Evolutionary conservation across 805 yeast genomes (phyloP).

Genomic region (Peterozyma xylosa): DNA sequence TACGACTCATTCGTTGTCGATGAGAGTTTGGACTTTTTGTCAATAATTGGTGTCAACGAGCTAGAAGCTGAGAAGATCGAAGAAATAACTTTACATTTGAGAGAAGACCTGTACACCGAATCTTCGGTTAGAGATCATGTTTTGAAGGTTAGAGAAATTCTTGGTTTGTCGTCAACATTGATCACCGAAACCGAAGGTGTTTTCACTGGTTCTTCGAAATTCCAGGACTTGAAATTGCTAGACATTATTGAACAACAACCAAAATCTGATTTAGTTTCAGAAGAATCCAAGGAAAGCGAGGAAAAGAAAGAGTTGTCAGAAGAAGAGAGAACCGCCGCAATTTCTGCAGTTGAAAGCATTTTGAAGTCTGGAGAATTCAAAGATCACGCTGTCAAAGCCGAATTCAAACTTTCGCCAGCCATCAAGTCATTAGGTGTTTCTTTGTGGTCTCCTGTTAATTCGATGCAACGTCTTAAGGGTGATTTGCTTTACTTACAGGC

Average conservation of each 20-base stretch:
- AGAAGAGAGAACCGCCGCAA: conserved; percentile 21
- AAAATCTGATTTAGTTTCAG: conserved; percentile 8
- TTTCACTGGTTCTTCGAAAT: conserved; percentile 44
- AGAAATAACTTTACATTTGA: conserved; percentile 34
- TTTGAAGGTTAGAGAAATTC: conserved; percentile 51
- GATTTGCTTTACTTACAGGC: conserved; percentile 72
- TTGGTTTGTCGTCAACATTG: conserved; percentile 42
- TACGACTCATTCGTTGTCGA: conserved; percentile 26
- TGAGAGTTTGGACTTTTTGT: conserved; percentile 15
- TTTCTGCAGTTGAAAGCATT: conserved; percentile 13
- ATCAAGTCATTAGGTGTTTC: conserved; percentile 54
- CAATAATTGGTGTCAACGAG: conserved; percentile 20
- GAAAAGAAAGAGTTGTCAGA: conserved; percentile 17
- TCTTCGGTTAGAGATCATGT: conserved; percentile 57
- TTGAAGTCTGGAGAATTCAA: conserved; percentile 8
- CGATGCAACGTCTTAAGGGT: conserved; percentile 55
- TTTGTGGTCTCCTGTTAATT: conserved; percentile 82
- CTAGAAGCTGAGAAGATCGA: conserved; percentile 17
- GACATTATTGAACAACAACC: conserved; percentile 15
- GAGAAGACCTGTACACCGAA: conserved; percentile 52
- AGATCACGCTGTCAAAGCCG: conserved; percentile 22
- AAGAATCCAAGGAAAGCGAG: conserved; percentile 9
- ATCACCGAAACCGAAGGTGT: conserved; percentile 27
- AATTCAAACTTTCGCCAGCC: conserved; percentile 34
- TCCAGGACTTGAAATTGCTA: conserved; percentile 31